Evolutionary conservation across 306 rosid genomes (phyloP).

Genomic region (Notholithocarpus densiflorus): DNA sequence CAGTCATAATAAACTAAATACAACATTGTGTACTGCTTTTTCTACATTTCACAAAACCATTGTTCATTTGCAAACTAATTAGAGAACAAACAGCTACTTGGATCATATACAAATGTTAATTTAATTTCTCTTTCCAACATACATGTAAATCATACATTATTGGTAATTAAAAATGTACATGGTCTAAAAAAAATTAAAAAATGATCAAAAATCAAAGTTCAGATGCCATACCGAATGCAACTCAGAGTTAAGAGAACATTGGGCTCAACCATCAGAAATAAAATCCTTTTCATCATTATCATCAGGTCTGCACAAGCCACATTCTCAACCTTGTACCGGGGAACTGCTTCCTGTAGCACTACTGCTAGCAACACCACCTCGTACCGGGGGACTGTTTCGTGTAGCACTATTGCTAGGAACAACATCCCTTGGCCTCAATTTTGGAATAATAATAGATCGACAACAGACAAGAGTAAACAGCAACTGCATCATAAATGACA

Average conservation of each 20-base stretch:
- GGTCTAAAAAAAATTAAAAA: neutral
- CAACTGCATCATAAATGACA: constrained; percentile 42
- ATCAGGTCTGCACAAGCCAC: constrained; percentile 5
- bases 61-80: neutral
- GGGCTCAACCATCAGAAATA: constrained; percentile 8
- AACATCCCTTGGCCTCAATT: constrained; percentile 42
- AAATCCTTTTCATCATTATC: constrained; percentile 12
- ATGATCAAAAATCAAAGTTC: constrained; percentile 7
- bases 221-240: constrained; percentile 15
- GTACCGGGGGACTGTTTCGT: constrained; percentile 10
- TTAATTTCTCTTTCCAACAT: neutral
- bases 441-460: constrained; percentile 54
- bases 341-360: too few relatives aligned
- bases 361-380: too few relatives aligned
- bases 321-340: constrained; percentile 3
- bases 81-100: neutral
- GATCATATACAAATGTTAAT: neutral
- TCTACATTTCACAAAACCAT: neutral
- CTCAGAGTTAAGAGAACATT: constrained; percentile 1
- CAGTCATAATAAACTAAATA: neutral
- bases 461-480: constrained; percentile 59
- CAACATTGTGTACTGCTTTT: neutral
- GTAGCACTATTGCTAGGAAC: constrained; percentile 24
- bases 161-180: constrained; percentile 15
- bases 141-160: neutral